Conservation (phyloP, 306 rosid genomes). For the Aeschynomene evenia region DNA sequence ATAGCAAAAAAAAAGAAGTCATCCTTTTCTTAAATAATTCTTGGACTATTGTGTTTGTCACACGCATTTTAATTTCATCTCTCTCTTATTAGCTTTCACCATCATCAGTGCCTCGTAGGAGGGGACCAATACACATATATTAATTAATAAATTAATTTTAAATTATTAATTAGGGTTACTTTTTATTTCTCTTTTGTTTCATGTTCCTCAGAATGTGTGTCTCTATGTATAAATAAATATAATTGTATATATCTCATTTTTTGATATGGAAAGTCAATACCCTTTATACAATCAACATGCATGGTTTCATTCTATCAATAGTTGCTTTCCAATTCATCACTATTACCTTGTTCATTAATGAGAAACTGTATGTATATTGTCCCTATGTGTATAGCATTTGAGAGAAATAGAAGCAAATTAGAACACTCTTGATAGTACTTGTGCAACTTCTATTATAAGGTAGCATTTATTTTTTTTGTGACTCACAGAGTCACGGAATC, state of each 20-base stretch:
- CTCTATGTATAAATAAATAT: too few species aligned
- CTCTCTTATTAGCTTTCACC: constrained; percentile 27
- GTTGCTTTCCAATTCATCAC: constrained; percentile 37
- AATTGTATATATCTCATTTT: constrained; percentile 10
- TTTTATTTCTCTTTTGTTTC: constrained; percentile 28
- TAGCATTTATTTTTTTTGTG: too few species aligned
- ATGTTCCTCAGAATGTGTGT: constrained; percentile 34
- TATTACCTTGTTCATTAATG: constrained; percentile 27
- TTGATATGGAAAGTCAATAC: constrained; percentile 37
- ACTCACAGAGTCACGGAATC: too few species aligned
- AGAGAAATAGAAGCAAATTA: not conserved
- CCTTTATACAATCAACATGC: constrained; percentile 25
- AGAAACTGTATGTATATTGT: not conserved
- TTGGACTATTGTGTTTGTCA: constrained; percentile 44
- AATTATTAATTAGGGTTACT: not conserved
- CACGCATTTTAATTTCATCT: too few species aligned
- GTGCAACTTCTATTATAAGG: not conserved
- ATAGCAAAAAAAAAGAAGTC: constrained; percentile 22
- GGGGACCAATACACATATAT: constrained; percentile 32
- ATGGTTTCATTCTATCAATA: constrained; percentile 40
- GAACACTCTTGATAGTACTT: not conserved
- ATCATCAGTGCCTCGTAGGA: constrained; percentile 24
- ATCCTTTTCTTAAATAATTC: constrained; percentile 19
- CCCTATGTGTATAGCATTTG: constrained; percentile 5
- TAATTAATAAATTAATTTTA: not conserved